phyloP scores from a whole-genome alignment of 768 basidiomycete species.

The Pholiota microspora region DNA sequence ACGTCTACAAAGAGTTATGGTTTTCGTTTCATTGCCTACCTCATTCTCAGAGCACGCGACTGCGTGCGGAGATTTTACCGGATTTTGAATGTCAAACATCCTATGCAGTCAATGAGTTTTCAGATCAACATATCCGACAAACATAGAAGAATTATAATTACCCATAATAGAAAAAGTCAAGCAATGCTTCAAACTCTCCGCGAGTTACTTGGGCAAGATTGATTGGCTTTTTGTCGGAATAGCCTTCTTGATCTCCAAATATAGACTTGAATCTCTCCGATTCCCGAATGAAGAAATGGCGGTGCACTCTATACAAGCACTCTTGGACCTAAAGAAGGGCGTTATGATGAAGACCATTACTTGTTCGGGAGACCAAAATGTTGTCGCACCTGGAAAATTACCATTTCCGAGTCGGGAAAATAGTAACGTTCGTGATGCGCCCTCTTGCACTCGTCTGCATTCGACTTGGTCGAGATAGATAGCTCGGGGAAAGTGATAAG shows the following conservation, averaged over 20 bases:
- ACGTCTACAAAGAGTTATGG: not conserved
- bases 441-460: too few species aligned
- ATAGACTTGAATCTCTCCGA: constrained; percentile 37
- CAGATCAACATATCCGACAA: not conserved
- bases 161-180: constrained; percentile 39
- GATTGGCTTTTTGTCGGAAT: constrained; percentile 30
- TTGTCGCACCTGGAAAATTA: not conserved
- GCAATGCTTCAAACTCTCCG: constrained; percentile 34
- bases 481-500: not conserved
- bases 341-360: too few species aligned
- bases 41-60: not conserved
- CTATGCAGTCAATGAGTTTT: too few species aligned
- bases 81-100: not conserved
- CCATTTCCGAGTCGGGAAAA: not conserved
- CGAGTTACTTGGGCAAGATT: constrained; percentile 28
- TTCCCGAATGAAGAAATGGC: constrained; percentile 34
- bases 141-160: constrained; percentile 8
- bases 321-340: not conserved
- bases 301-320: constrained; percentile 37
- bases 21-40: not conserved
- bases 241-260: constrained; percentile 33
- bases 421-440: not conserved
- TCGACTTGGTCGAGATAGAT: not conserved
- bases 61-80: not conserved
- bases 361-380: not conserved